These are phyloP conservation scores for Coemansia pectinata DNA, from an alignment of 192 early-diverging fungal species.

Conservation along the genomic window DNA sequence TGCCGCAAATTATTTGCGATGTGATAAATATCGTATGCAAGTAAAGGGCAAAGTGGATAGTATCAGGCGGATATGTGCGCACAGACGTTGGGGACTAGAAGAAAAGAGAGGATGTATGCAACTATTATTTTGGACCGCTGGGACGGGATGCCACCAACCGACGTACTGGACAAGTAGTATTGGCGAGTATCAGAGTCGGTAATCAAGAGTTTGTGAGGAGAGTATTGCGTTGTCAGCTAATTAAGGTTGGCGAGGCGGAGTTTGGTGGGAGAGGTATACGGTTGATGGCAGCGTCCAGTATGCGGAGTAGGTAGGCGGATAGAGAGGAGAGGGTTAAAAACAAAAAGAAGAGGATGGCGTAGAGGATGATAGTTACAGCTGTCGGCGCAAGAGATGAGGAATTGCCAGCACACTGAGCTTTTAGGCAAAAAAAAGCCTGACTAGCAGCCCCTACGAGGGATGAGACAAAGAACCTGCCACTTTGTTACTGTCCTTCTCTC, in stretches of 20 bases:
- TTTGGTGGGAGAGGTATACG: not conserved
- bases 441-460: not conserved
- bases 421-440: not conserved
- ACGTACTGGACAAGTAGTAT: not conserved
- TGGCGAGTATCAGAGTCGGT: not conserved
- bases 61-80: not conserved
- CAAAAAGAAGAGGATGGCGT: not conserved
- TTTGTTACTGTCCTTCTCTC: not conserved
- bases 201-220: not conserved
- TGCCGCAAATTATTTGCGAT: not conserved
- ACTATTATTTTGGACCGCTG: not conserved
- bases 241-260: slow-evolving; percentile 2
- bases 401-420: slow-evolving; percentile 4
- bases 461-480: not conserved
- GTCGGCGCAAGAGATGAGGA: not conserved
- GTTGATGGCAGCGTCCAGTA: slow-evolving; percentile 11
- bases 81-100: not conserved
- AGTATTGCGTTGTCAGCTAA: not conserved
- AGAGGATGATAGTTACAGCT: not conserved
- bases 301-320: not conserved
- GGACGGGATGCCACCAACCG: not conserved
- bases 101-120: not conserved
- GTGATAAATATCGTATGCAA: not conserved
- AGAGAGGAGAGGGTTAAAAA: not conserved
- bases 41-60: not conserved